These are phyloP conservation scores for Perkinsus marinus DNA, from an alignment of 169 alveolate genomes.

Conservation along the genomic window DNA sequence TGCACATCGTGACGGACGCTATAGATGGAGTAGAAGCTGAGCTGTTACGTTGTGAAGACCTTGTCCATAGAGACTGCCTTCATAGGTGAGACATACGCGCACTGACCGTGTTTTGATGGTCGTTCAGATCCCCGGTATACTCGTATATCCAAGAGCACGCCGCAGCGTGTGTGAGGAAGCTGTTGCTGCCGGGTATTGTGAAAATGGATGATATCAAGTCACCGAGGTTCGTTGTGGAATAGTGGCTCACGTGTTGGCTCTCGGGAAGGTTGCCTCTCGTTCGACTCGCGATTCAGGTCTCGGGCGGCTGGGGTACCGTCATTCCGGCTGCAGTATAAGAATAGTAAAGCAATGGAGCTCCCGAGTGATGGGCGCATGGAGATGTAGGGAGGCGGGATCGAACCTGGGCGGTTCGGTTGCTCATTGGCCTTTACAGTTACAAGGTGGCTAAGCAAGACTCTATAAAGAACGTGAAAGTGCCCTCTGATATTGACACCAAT, in stretches of 20 bases:
- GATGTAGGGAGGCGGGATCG: not conserved
- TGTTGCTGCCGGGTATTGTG: not conserved
- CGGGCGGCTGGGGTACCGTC: not conserved
- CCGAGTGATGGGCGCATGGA: not conserved
- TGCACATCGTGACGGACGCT: not conserved
- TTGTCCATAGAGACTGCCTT: not conserved
- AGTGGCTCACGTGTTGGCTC: not conserved
- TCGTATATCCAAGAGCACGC: not conserved
- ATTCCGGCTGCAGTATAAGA: not conserved
- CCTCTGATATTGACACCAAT: constrained; percentile 22
- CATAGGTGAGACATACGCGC: not conserved
- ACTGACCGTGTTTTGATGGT: not conserved
- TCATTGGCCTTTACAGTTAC: not conserved
- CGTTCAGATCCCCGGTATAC: not conserved
- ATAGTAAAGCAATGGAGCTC: not conserved
- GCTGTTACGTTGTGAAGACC: not conserved
- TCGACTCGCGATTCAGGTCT: not conserved
- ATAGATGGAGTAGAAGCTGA: not conserved
- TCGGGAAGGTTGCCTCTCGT: not conserved
- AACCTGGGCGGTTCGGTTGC: not conserved
- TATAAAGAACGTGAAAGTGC: constrained; percentile 14
- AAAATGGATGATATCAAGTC: not conserved
- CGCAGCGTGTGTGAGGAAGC: not conserved
- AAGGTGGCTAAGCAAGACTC: not conserved
- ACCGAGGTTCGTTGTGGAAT: not conserved